phyloP scores from a whole-genome alignment of 345 rosid species.

The Noccaea caerulescens region DNA sequence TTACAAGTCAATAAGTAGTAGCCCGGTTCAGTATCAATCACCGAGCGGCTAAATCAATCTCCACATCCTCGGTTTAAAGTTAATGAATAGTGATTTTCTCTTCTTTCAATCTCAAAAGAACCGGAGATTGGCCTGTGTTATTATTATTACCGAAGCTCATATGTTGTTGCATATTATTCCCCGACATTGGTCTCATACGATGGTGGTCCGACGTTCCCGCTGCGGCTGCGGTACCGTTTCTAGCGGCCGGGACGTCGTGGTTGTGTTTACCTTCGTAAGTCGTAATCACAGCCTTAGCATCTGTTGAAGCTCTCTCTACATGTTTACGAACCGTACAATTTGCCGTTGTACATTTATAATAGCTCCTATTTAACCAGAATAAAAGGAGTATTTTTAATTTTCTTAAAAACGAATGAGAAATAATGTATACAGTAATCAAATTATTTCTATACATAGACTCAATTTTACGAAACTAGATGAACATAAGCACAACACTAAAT shows the following conservation, averaged over 20 bases:
- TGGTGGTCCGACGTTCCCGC: slow-evolving; percentile 33
- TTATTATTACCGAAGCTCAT: slow-evolving; percentile 54
- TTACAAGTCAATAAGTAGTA: slow-evolving; percentile 37
- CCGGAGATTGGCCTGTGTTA: slow-evolving; percentile 52
- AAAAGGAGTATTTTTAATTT: neutral
- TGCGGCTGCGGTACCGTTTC: slow-evolving; percentile 52
- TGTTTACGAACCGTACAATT: slow-evolving; percentile 96
- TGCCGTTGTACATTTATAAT: slow-evolving; percentile 82
- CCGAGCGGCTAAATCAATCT: slow-evolving; percentile 19
- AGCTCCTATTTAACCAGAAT: slow-evolving; percentile 62
- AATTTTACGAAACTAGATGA: neutral
- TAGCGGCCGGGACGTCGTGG: slow-evolving; percentile 81
- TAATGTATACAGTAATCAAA: neutral
- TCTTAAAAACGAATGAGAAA: neutral
- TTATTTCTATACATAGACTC: neutral
- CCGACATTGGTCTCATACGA: slow-evolving; percentile 45
- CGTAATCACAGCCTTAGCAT: slow-evolving; percentile 86
- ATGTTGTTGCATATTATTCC: slow-evolving; percentile 39
- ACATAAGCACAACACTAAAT: neutral
- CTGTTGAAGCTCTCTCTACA: slow-evolving; percentile 91
- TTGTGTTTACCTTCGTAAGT: slow-evolving; percentile 97
- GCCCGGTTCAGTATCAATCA: slow-evolving; percentile 25
- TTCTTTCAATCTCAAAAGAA: slow-evolving; percentile 70
- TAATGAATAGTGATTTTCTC: slow-evolving; percentile 60
- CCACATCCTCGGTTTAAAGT: slow-evolving; percentile 14